These are phyloP conservation scores for Torulaspora delbrueckii DNA, from an alignment of 805 yeast species.

Conservation along the genomic window DNA sequence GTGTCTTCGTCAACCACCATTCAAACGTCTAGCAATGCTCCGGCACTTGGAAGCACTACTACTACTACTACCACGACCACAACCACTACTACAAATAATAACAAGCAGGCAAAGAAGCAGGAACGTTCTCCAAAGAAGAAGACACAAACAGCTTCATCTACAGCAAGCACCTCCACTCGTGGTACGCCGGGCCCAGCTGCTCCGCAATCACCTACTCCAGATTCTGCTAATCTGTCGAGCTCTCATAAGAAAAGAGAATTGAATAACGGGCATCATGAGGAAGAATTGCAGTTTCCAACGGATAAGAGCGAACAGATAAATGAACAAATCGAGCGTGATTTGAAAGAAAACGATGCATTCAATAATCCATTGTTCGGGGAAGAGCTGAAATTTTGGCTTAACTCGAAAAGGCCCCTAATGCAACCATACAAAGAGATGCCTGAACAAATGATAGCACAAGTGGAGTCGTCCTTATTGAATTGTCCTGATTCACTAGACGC, in stretches of 20 bases:
- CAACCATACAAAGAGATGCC: constrained; percentile 33
- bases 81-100: constrained; percentile 1
- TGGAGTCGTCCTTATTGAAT: constrained; percentile 75
- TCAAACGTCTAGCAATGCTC: constrained; percentile 2
- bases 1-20: constrained; percentile 2
- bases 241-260: constrained; percentile 7
- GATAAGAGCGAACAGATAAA: constrained; percentile 30
- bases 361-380: constrained; percentile 29
- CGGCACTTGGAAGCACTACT: neutral
- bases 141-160: constrained; percentile 26
- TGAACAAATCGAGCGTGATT: constrained; percentile 25
- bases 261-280: constrained; percentile 6
- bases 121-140: constrained; percentile 37
- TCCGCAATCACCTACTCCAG: constrained; percentile 13
- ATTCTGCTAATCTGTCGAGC: constrained; percentile 6
- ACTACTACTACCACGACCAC: constrained; percentile 4
- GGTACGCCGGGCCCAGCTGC: constrained; percentile 24
- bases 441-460: constrained; percentile 29
- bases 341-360: constrained; percentile 25
- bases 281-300: constrained; percentile 24
- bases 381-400: constrained; percentile 30
- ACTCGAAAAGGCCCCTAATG: constrained; percentile 27
- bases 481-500: constrained; percentile 94
- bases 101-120: constrained; percentile 19
- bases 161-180: constrained; percentile 24